Evolutionary conservation across 495 filamentous ascomycete genomes (phyloP).

Genomic region (Letharia columbiana): DNA sequence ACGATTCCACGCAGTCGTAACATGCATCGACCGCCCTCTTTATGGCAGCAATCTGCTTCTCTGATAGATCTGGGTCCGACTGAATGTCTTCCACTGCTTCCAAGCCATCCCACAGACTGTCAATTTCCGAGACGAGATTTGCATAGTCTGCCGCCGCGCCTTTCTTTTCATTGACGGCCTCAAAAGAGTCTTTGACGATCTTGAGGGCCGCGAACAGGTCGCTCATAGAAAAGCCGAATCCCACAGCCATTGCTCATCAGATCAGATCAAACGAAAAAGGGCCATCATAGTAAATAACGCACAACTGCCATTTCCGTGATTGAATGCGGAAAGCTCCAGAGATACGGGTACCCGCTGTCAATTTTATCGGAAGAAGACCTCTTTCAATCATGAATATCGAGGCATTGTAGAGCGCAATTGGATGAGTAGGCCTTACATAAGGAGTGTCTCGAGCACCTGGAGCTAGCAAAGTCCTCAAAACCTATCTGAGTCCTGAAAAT

Average conservation of each 20-base stretch:
- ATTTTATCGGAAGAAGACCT: background rate
- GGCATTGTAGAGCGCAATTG: background rate
- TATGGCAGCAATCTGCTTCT: constrained; percentile 18
- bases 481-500: background rate
- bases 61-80: constrained; percentile 10
- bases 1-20: constrained; percentile 23
- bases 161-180: constrained; percentile 27
- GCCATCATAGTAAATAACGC: background rate
- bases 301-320: background rate
- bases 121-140: constrained; percentile 27
- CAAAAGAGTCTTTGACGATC: constrained; percentile 31
- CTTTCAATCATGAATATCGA: background rate
- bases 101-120: constrained; percentile 27
- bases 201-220: constrained; percentile 30
- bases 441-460: background rate
- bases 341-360: background rate
- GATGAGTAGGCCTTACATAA: background rate
- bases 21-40: constrained; percentile 19
- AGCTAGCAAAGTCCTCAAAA: background rate
- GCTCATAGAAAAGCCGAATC: constrained; percentile 33
- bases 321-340: background rate
- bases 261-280: background rate
- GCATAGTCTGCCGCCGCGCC: constrained; percentile 29
- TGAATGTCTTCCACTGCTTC: constrained; percentile 27
- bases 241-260: constrained; percentile 27